Evolutionary conservation across 768 basidiomycete genomes (phyloP), one percentile per base, ranked within the genome.

Genomic region (Leccinum incarnatum): DNA sequence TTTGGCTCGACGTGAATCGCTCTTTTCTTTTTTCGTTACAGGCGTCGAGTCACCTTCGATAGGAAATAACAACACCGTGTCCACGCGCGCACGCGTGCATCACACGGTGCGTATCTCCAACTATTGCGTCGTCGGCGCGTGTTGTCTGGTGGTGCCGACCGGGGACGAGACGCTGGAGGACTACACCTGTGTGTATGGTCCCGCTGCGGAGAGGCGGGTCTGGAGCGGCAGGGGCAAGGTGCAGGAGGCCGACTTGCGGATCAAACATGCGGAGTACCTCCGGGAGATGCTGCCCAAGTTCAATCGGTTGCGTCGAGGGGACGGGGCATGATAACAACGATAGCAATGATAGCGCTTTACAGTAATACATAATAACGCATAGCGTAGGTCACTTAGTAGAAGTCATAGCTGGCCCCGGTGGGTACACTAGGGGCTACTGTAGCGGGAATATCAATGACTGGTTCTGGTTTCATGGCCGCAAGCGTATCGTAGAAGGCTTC

Each of bases 251-350:
- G 93, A 93, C 66, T 71, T 98, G 59, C 80, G 93, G 54, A 77
- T 82, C 47, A 98, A 98, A 69, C 95, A 98, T 66, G 84, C 87
- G 4, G 94, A 96, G 66, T 98, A 98, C 72, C 78, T 98, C 53
- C 79, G 87, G 46, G 96, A 98, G 72, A 94, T 94, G 87, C 67
- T 94, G 47, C 91, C 90, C 48, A 93, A 94, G 75, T 94, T 94
- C 69, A 93, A 94, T 71, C 75, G 91, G 52, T 67, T 92, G 57
- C 75, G 88, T 56, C 76, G 84, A 53, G 84, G 81, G 21, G 84
- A 86, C 62, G 83, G 81, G 30, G 74, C 76, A 53, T 83, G 66
- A 36, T 14, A 15, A 15, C 36, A 15, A 34, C 15, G 36, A 36
- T 36, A 14, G 34, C 34, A 34, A 34, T 34, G 34, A 36, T 3